These are phyloP conservation scores for Fusarium sp. DNA, from an alignment of 2,329 filamentous ascomycete species.

Conservation along the genomic window DNA sequence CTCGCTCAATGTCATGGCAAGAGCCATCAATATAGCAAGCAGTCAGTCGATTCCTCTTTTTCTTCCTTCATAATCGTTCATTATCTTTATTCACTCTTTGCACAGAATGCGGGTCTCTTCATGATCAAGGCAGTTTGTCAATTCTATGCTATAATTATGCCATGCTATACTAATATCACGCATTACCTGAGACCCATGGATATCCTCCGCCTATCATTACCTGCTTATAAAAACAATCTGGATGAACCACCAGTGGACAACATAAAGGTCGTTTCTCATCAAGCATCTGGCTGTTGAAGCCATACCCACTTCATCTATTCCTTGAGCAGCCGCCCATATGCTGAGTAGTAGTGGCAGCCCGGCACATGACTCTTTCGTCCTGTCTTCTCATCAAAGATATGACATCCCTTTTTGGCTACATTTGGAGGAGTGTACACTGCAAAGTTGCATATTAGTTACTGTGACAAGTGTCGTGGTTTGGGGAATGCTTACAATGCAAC, in stretches of 20 bases:
- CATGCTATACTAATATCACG: slow-evolving; percentile 17
- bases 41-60: slow-evolving; percentile 3
- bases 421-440: slow-evolving; percentile 88
- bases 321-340: slow-evolving; percentile 63
- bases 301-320: slow-evolving; percentile 40
- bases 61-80: slow-evolving; percentile 26
- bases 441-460: slow-evolving; percentile 46
- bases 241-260: slow-evolving; percentile 7
- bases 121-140: slow-evolving; percentile 25
- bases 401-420: slow-evolving; percentile 82
- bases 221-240: slow-evolving; percentile 13
- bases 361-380: slow-evolving; percentile 78
- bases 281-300: slow-evolving; percentile 14
- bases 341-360: slow-evolving; percentile 78
- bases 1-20: slow-evolving; percentile 12
- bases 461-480: slow-evolving; percentile 47
- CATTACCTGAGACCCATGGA: slow-evolving; percentile 1
- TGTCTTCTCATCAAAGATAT: slow-evolving; percentile 82
- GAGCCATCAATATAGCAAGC: slow-evolving; percentile 16
- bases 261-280: slow-evolving; percentile 39
- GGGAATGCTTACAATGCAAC: slow-evolving; percentile 70
- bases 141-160: slow-evolving; percentile 24
- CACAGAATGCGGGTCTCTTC: slow-evolving; percentile 31
- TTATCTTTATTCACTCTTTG: slow-evolving; percentile 27
- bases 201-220: neutral